Conservation (phyloP, 345 rosid species). For the Citrus unshiu region DNA sequence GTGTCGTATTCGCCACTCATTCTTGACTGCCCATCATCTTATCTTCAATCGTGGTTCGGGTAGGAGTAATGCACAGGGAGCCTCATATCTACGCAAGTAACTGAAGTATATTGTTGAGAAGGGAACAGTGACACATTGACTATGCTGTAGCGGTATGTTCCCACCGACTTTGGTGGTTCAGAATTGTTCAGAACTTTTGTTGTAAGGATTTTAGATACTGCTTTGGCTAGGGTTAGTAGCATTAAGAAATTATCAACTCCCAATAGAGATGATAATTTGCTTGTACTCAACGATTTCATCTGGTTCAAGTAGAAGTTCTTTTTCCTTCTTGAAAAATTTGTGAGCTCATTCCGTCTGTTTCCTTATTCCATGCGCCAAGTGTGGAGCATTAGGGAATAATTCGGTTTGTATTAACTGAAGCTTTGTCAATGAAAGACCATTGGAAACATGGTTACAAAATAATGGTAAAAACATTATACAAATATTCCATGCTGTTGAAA, state of each 20-base stretch:
- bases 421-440: too few species aligned
- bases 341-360: background rate
- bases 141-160: conserved; percentile 3
- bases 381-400: background rate
- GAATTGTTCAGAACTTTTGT: conserved; percentile 16
- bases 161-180: conserved; percentile 6
- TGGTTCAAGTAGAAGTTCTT: background rate
- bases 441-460: too few species aligned
- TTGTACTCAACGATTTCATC: background rate
- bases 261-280: conserved; percentile 4
- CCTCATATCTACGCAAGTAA: conserved; percentile 33
- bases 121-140: background rate
- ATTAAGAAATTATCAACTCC: conserved; percentile 9
- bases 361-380: background rate
- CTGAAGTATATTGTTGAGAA: conserved; percentile 33
- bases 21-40: background rate
- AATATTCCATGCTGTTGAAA: background rate
- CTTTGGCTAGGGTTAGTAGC: conserved; percentile 6
- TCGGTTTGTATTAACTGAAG: background rate
- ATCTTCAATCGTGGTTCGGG: conserved; percentile 27
- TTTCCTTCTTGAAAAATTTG: background rate
- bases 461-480: background rate
- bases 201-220: conserved; percentile 9
- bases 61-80: conserved; percentile 33
- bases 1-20: background rate